Evolutionary conservation across 495 filamentous ascomycete genomes (phyloP).

Genomic region (Neurospora intermedia): DNA sequence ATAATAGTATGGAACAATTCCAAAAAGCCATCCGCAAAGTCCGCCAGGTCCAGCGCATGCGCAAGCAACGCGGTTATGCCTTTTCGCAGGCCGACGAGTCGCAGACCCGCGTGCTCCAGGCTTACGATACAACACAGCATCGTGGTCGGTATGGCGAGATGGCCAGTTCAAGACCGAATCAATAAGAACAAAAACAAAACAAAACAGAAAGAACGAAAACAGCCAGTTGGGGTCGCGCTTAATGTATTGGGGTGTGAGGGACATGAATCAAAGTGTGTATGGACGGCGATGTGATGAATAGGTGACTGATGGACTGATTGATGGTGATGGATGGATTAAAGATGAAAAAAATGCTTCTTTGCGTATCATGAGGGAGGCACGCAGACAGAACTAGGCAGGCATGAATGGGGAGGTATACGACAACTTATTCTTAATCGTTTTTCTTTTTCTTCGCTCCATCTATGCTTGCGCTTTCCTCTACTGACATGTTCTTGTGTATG

Average conservation of each 20-base stretch:
- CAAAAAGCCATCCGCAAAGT: constrained; percentile 99
- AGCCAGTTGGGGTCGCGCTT: no score
- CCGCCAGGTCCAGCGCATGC: constrained; percentile 96
- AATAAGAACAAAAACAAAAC: constrained; percentile 7
- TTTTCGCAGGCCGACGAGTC: constrained; percentile 97
- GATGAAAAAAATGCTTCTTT: background rate
- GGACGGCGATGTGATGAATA: background rate
- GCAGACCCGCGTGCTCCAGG: constrained; percentile 84
- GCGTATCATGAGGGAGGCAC: background rate
- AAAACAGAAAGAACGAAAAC: no score
- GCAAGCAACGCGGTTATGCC: constrained; percentile 95
- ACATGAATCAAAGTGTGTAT: no score
- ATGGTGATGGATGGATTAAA: background rate
- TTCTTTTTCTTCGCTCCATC: background rate
- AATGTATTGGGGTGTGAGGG: no score
- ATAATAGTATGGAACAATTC: constrained; percentile 93
- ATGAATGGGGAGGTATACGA: background rate
- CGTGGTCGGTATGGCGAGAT: constrained; percentile 94
- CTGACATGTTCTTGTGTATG: no score
- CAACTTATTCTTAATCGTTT: background rate
- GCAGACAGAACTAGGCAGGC: background rate
- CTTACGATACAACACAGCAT: constrained; percentile 91
- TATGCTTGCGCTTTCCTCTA: background rate
- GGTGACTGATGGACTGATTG: background rate
- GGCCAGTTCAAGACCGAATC: constrained; percentile 52